Conservation (phyloP, 257 asterid species). For the Thymus quinquecostatus region DNA sequence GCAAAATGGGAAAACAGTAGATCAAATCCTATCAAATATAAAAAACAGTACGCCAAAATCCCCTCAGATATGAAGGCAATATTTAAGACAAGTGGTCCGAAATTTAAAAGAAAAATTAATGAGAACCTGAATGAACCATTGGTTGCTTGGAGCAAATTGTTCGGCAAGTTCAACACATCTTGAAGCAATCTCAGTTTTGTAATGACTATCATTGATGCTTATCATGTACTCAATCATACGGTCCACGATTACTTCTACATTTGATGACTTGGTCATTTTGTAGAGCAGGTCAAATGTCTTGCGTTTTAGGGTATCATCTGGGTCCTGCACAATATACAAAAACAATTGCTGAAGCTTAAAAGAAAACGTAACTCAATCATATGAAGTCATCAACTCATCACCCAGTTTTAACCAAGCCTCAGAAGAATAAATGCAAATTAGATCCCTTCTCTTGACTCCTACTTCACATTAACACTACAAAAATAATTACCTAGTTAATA, state of each 20-base stretch:
- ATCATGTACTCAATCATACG: constrained; percentile 98
- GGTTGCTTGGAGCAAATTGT: constrained; percentile 98
- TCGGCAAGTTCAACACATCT: constrained; percentile 99
- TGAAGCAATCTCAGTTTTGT: constrained; percentile 98
- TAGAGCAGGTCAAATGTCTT: constrained; percentile 94
- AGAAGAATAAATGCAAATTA: constrained; percentile 5
- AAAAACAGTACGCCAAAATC: constrained; percentile 28
- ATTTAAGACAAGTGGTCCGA: constrained; percentile 21
- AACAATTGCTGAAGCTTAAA: constrained; percentile 16
- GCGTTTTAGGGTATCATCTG: constrained; percentile 97
- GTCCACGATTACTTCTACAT: constrained; percentile 96
- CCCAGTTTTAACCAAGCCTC: constrained; percentile 16
- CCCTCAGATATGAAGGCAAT: constrained; percentile 11
- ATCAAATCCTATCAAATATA: not conserved
- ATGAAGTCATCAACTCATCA: constrained; percentile 8
- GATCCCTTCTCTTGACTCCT: not conserved
- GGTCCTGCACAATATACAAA: constrained; percentile 65
- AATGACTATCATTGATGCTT: constrained; percentile 84
- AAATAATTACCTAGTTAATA: not conserved
- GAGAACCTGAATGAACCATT: constrained; percentile 94
- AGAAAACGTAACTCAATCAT: constrained; percentile 29
- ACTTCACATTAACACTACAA: not conserved
- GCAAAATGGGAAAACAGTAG: constrained; percentile 38
- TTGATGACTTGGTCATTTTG: constrained; percentile 98
- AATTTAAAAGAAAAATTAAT: not conserved